phyloP scores from a whole-genome alignment of 176 grass and related monocot genomes.

The Bonia amplexicaulis region DNA sequence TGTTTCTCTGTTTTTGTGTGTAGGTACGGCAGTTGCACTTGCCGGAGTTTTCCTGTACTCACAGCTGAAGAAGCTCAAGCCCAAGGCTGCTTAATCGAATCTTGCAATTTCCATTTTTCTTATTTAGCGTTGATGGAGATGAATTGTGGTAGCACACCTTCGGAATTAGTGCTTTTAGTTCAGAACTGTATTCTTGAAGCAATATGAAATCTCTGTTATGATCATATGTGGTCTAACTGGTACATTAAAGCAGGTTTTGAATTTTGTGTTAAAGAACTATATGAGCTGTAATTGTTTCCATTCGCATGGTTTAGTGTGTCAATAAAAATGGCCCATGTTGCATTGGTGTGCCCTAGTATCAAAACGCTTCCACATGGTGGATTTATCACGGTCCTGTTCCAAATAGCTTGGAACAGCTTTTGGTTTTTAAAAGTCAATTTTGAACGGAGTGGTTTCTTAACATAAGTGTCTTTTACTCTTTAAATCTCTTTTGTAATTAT shows the following conservation, averaged over 20 bases:
- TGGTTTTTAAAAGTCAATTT: too few species aligned
- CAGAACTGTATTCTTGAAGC: background rate
- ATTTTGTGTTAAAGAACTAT: background rate
- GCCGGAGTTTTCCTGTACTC: constrained; percentile 97
- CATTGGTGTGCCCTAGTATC: background rate
- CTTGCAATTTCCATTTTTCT: background rate
- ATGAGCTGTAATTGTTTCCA: background rate
- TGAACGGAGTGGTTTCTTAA: too few species aligned
- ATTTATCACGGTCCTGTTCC: too few species aligned
- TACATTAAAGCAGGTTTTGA: background rate
- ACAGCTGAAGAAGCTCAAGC: constrained; percentile 84
- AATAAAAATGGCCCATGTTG: background rate
- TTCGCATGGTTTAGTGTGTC: background rate
- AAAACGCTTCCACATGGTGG: background rate
- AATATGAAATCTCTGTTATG: background rate
- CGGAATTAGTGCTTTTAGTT: background rate
- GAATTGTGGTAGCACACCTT: background rate
- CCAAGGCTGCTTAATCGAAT: constrained; percentile 52
- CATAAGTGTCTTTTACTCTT: too few species aligned
- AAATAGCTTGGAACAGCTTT: too few species aligned
- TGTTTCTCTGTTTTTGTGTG: background rate
- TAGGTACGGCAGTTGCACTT: constrained; percentile 47
- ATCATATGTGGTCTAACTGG: background rate
- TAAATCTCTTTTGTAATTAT: too few species aligned
- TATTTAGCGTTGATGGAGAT: background rate